Evolutionary conservation across 345 rosid species (phyloP).

Genomic region (Camelina neglecta): DNA sequence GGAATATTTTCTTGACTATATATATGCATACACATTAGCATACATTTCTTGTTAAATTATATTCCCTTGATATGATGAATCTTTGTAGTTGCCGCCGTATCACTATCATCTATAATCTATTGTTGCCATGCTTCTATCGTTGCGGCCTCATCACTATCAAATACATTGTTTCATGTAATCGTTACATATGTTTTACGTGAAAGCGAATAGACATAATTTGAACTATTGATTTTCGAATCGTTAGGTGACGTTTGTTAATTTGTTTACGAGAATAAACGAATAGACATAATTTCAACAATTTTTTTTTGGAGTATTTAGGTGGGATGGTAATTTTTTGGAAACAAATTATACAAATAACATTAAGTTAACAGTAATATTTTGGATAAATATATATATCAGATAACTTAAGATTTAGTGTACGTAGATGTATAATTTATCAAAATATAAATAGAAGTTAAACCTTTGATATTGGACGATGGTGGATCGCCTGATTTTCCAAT

Average conservation of each 20-base stretch:
- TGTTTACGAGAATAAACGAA: not conserved
- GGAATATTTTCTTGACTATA: not conserved
- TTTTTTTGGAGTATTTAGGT: no score
- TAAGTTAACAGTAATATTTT: no score
- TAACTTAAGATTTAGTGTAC: no score
- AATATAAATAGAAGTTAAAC: no score
- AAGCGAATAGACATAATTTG: not conserved
- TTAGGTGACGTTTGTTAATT: not conserved
- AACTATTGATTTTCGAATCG: not conserved
- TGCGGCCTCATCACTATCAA: not conserved
- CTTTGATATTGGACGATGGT: no score
- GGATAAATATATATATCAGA: no score
- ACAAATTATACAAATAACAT: no score
- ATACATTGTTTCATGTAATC: not conserved
- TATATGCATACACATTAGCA: not conserved
- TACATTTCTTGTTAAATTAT: not conserved
- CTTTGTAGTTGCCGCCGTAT: slow-evolving; percentile 14
- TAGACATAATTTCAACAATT: no score
- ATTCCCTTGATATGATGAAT: not conserved
- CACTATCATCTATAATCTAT: slow-evolving; percentile 1
- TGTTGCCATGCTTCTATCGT: not conserved
- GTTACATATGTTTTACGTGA: not conserved
- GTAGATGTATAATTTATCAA: no score
- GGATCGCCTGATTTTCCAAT: no score
- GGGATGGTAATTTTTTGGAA: no score